phyloP scores from a whole-genome alignment of 1,284 basidiomycete genomes.

The Cystobasidiaceae sp. region DNA sequence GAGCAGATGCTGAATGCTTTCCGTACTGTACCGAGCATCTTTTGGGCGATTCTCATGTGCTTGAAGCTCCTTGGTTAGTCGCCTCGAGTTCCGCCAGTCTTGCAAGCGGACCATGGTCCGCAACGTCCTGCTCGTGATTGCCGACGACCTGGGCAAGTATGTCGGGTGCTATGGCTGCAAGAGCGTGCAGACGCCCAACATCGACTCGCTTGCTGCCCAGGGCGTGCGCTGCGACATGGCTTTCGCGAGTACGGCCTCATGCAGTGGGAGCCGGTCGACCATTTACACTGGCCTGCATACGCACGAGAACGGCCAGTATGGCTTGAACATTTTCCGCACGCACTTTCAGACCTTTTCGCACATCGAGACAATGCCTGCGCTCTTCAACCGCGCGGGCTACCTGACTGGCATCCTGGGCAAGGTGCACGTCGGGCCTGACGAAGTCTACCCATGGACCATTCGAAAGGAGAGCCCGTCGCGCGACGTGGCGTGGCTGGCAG shows the following conservation, averaged over 20 bases:
- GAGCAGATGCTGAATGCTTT: too few species aligned
- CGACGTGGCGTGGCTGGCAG: background rate
- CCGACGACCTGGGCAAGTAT: background rate
- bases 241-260: background rate
- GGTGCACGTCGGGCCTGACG: background rate
- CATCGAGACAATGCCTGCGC: background rate
- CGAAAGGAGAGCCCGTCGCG: background rate
- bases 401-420: background rate
- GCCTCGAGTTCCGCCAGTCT: too few species aligned
- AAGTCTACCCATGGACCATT: background rate
- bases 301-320: background rate
- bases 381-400: background rate
- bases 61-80: too few species aligned
- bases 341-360: background rate
- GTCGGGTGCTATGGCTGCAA: background rate
- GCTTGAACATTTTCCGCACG: background rate
- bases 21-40: too few species aligned
- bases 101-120: too few species aligned
- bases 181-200: background rate
- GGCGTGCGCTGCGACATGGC: background rate
- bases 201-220: background rate
- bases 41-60: too few species aligned
- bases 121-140: background rate
- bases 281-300: background rate
- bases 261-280: background rate